A percentile compares a stretch with the other conserved stretches of the same genome.
phyloP scores from a whole-genome alignment of 495 filamentous ascomycete genomes.

The Penicillium steckii region DNA sequence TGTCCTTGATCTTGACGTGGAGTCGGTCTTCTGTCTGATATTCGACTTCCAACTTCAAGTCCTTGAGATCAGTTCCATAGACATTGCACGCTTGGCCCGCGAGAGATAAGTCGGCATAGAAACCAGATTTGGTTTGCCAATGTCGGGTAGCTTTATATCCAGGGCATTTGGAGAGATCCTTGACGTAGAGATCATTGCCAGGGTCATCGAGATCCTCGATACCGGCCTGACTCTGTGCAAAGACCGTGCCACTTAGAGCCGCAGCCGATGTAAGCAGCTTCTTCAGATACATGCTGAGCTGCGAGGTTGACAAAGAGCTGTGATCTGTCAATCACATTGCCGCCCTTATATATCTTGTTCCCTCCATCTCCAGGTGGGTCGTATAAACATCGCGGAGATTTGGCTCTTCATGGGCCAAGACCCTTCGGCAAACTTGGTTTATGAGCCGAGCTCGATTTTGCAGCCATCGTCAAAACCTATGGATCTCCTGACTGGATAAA shows the following conservation, averaged over 20 bases:
- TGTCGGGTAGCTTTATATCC: conserved; percentile 51
- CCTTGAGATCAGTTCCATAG: conserved; percentile 53
- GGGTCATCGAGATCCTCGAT: conserved; percentile 14
- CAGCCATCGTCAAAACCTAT: no score
- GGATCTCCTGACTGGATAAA: no score
- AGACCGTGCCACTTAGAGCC: conserved; percentile 12
- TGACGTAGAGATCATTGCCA: conserved; percentile 20
- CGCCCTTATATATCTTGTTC: not conserved
- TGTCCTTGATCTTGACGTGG: conserved; percentile 49
- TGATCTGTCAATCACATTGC: no score
- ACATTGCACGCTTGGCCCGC: conserved; percentile 39
- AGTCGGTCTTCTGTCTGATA: conserved; percentile 50
- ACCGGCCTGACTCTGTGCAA: conserved; percentile 19
- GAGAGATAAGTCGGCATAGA: not conserved
- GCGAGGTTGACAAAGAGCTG: no score
- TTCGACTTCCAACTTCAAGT: conserved; percentile 47
- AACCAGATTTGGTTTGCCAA: conserved; percentile 23
- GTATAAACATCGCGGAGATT: no score
- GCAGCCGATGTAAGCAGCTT: conserved; percentile 10
- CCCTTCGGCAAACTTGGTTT: no score
- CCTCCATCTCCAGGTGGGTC: no score
- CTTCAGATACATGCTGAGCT: conserved; percentile 15
- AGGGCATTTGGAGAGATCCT: conserved; percentile 37
- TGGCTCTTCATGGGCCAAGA: no score
- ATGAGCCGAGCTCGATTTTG: no score